These are phyloP conservation scores for Paratinospora sagittata DNA, from an alignment of 164 flowering plant species.

Conservation along the genomic window DNA sequence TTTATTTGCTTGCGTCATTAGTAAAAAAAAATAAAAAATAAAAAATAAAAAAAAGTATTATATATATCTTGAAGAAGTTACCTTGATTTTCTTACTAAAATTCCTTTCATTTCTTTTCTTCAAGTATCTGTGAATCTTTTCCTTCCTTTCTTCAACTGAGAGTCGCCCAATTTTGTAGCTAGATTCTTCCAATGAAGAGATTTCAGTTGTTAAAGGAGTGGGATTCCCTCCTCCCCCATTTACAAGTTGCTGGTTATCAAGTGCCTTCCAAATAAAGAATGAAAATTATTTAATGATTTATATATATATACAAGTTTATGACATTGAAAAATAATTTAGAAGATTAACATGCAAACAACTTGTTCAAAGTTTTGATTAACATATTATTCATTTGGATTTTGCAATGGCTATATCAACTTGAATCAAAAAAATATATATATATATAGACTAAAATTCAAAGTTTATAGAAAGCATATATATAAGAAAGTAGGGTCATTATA, in stretches of 20 bases:
- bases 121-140: slow-evolving; percentile 87
- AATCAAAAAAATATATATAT: no score
- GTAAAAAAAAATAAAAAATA: neutral
- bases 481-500: neutral
- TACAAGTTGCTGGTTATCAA: slow-evolving; percentile 52
- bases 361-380: no score
- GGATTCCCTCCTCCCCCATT: slow-evolving; percentile 35
- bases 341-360: no score
- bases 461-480: neutral
- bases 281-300: neutral
- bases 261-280: slow-evolving; percentile 26
- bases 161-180: slow-evolving; percentile 68
- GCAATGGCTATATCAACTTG: no score
- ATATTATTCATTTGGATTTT: no score
- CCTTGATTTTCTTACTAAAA: slow-evolving; percentile 97
- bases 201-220: slow-evolving; percentile 48
- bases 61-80: slow-evolving; percentile 14
- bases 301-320: no score
- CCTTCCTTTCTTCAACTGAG: slow-evolving; percentile 78
- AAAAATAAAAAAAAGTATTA: no score
- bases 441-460: no score
- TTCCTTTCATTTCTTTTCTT: slow-evolving; percentile 92
- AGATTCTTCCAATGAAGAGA: slow-evolving; percentile 59
- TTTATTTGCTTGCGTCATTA: neutral
- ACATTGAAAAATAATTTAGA: no score